A percentile compares a stretch with the other conserved stretches of the same genome.
These are phyloP conservation scores for Clavulina sp. DNA, from an alignment of 768 basidiomycete genomes.

Conservation along the genomic window DNA sequence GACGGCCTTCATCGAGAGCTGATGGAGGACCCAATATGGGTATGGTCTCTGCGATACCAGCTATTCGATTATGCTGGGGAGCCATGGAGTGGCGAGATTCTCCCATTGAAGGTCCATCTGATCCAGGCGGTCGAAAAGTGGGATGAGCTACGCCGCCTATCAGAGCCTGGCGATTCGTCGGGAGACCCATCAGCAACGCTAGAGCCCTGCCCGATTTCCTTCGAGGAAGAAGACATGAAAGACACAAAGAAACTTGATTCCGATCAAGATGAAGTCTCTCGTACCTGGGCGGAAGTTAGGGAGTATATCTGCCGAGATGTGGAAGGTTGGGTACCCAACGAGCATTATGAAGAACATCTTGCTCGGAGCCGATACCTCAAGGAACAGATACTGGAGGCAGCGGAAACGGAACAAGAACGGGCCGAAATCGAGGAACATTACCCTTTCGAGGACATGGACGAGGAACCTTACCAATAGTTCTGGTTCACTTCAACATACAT, in stretches of 20 bases:
- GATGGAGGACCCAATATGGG: conserved; percentile 20
- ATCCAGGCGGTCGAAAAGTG: conserved; percentile 28
- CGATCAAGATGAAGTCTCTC: conserved; percentile 19
- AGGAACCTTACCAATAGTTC: conserved; percentile 29
- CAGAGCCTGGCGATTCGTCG: too few relatives aligned
- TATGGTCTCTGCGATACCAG: conserved; percentile 22
- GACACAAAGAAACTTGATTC: conserved; percentile 24
- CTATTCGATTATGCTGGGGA: conserved; percentile 28
- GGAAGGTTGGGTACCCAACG: conserved; percentile 29
- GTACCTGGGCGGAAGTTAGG: conserved; percentile 17
- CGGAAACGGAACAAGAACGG: conserved; percentile 22
- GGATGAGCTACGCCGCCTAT: conserved; percentile 27
- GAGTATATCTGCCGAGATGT: conserved; percentile 19
- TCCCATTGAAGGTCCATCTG: conserved; percentile 29
- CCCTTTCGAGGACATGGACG: conserved; percentile 33
- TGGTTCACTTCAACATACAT: too few relatives aligned
- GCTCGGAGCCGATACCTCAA: conserved; percentile 20
- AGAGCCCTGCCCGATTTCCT: conserved; percentile 28
- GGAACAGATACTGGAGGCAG: conserved; percentile 19
- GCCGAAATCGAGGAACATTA: conserved; percentile 25
- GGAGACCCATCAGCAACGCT: conserved; percentile 22
- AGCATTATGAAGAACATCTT: conserved; percentile 27
- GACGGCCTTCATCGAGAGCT: conserved; percentile 28
- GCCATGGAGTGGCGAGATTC: conserved; percentile 36
- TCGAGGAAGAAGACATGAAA: conserved; percentile 28